Evolutionary conservation across 2,329 filamentous ascomycete genomes (phyloP).

Genomic region (Zelopaecilomyces penicillatus): DNA sequence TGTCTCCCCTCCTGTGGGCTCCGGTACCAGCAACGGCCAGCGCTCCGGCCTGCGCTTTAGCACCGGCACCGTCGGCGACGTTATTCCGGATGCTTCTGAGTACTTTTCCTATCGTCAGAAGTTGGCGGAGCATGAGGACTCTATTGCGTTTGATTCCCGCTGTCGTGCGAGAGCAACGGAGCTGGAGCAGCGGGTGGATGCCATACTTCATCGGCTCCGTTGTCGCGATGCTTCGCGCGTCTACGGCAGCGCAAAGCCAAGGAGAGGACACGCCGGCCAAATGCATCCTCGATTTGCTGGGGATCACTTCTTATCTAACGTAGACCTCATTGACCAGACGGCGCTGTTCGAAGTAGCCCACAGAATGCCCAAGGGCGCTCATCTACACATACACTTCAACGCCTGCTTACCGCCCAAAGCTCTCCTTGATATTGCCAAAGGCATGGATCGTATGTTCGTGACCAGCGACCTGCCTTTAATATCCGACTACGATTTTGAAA

Average conservation of each 20-base stretch:
- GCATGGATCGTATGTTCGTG: conserved; percentile 60
- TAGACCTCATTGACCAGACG: conserved; percentile 46
- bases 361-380: conserved; percentile 60
- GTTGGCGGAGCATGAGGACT: conserved; percentile 24
- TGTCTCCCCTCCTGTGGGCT: not conserved
- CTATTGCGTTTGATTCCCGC: conserved; percentile 32
- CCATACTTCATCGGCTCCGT: conserved; percentile 31
- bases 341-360: conserved; percentile 47
- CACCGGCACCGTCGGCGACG: not conserved
- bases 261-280: conserved; percentile 34
- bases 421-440: conserved; percentile 47
- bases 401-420: conserved; percentile 56
- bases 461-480: conserved; percentile 46
- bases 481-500: conserved; percentile 27
- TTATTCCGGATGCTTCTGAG: conserved; percentile 6
- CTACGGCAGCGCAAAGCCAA: conserved; percentile 24
- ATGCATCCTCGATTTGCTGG: conserved; percentile 36
- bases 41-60: not conserved
- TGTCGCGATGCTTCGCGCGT: conserved; percentile 26
- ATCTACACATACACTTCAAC: conserved; percentile 72
- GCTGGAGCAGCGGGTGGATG: conserved; percentile 29
- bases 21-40: not conserved
- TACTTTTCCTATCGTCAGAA: conserved; percentile 25
- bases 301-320: conserved; percentile 52
- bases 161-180: conserved; percentile 24